Evolutionary conservation across 2,329 filamentous ascomycete species (phyloP).

Genomic region (Capronia epimyces): DNA sequence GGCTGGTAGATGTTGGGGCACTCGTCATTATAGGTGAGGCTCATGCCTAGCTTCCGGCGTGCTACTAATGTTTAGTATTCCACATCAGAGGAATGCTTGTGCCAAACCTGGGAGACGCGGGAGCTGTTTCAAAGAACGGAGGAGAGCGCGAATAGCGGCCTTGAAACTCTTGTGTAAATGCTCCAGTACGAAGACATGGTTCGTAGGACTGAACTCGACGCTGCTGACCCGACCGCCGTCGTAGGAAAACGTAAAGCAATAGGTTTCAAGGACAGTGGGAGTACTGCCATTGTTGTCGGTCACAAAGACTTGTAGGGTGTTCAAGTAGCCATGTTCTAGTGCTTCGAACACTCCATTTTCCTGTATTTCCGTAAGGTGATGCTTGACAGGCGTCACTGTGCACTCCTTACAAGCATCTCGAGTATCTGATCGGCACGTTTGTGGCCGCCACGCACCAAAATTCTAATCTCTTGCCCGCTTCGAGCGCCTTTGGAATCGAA

Average conservation of each 20-base stretch:
- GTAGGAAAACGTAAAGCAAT: constrained; percentile 48
- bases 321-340: constrained; percentile 39
- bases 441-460: constrained; percentile 39
- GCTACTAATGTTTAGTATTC: constrained; percentile 8
- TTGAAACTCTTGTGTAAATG: constrained; percentile 41
- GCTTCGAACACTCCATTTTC: constrained; percentile 47
- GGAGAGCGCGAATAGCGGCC: constrained; percentile 40
- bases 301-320: constrained; percentile 45
- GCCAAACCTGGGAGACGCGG: constrained; percentile 41
- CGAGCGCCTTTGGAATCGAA: background rate
- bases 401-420: constrained; percentile 42
- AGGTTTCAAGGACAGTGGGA: constrained; percentile 44
- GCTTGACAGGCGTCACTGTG: background rate
- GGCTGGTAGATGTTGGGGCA: constrained; percentile 39
- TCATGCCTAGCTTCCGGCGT: constrained; percentile 39
- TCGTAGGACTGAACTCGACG: constrained; percentile 31
- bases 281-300: constrained; percentile 37
- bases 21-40: constrained; percentile 43
- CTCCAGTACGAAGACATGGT: constrained; percentile 32
- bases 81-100: background rate
- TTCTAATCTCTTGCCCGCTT: constrained; percentile 35
- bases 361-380: constrained; percentile 35
- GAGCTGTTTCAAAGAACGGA: constrained; percentile 36
- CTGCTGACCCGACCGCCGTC: constrained; percentile 32
- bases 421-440: constrained; percentile 42